Conservation (phyloP, 1,139 yeast genomes). For the Yamadazyma sp. region DNA sequence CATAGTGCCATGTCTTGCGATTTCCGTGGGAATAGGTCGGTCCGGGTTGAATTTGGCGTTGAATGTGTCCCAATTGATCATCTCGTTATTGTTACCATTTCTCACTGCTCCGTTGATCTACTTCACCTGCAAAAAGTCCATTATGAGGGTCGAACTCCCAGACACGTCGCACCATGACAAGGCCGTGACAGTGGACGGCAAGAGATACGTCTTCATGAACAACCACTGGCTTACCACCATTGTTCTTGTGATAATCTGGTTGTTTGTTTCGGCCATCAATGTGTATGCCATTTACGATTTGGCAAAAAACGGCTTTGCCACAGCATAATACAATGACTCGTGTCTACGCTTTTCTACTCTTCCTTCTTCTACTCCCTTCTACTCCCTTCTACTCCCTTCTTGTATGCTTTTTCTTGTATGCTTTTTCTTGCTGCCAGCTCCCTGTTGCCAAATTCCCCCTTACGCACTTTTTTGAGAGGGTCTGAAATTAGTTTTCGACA, state of each 20-base stretch:
- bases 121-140: slow-evolving; percentile 61
- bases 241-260: slow-evolving; percentile 54
- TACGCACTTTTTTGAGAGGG: slow-evolving; percentile 5
- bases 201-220: slow-evolving; percentile 47
- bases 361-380: neutral
- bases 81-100: slow-evolving; percentile 71
- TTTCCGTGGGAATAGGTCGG: slow-evolving; percentile 63
- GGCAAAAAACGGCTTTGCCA: slow-evolving; percentile 41
- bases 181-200: slow-evolving; percentile 7
- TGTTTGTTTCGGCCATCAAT: slow-evolving; percentile 63
- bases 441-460: slow-evolving; percentile 6
- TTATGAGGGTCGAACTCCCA: slow-evolving; percentile 55
- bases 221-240: slow-evolving; percentile 60
- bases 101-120: slow-evolving; percentile 76
- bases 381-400: slow-evolving; percentile 3
- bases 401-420: too few relatives aligned
- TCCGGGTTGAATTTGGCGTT: slow-evolving; percentile 62
- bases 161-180: slow-evolving; percentile 16
- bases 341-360: too few relatives aligned
- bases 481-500: slow-evolving; percentile 4
- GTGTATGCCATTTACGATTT: slow-evolving; percentile 68
- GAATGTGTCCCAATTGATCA: slow-evolving; percentile 74
- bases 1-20: slow-evolving; percentile 67
- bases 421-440: too few relatives aligned
- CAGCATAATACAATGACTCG: neutral